A percentile compares a stretch with the other conserved stretches of the same genome.
Conservation (phyloP, 768 basidiomycete species). For the Coprinopsis marcescibilis region DNA sequence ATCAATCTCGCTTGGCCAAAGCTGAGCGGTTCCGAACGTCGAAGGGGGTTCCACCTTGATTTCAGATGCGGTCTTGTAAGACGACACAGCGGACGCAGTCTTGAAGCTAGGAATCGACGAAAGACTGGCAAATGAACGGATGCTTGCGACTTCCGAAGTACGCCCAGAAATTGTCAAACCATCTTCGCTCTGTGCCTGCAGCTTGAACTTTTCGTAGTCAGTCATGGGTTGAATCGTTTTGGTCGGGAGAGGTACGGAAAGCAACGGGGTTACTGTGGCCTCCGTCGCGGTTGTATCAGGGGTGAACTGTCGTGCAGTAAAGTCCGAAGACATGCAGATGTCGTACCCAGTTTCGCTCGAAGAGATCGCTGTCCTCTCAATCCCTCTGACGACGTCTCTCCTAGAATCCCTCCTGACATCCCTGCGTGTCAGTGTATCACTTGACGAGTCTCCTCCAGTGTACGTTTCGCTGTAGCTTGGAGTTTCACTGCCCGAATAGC, state of each 20-base stretch:
- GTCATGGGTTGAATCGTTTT: neutral
- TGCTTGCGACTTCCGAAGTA: conserved; percentile 27
- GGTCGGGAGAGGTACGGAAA: neutral
- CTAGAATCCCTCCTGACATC: conserved; percentile 1
- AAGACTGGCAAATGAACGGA: conserved; percentile 14
- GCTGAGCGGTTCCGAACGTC: conserved; percentile 46
- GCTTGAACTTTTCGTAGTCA: neutral
- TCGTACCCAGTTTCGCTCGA: conserved; percentile 46
- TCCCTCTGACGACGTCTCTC: neutral
- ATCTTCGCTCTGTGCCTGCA: conserved; percentile 6
- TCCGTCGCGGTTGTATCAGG: conserved; percentile 22
- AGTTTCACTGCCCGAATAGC: conserved; percentile 11
- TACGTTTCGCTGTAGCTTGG: conserved; percentile 17
- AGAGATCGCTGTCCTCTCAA: conserved; percentile 11
- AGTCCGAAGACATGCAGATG: conserved; percentile 46
- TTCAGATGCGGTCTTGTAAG: conserved; percentile 31
- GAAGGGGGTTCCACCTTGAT: conserved; percentile 18
- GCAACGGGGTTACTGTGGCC: neutral
- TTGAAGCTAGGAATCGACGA: conserved; percentile 25
- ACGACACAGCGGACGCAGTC: conserved; percentile 33
- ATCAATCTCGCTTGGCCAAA: conserved; percentile 33
- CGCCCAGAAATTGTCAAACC: neutral
- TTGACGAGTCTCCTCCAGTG: conserved; percentile 3
- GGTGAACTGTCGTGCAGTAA: conserved; percentile 34
- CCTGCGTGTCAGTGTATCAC: neutral